Evolutionary conservation across 179 eudicot species (phyloP).

Genomic region (Vitellaria paradoxa): DNA sequence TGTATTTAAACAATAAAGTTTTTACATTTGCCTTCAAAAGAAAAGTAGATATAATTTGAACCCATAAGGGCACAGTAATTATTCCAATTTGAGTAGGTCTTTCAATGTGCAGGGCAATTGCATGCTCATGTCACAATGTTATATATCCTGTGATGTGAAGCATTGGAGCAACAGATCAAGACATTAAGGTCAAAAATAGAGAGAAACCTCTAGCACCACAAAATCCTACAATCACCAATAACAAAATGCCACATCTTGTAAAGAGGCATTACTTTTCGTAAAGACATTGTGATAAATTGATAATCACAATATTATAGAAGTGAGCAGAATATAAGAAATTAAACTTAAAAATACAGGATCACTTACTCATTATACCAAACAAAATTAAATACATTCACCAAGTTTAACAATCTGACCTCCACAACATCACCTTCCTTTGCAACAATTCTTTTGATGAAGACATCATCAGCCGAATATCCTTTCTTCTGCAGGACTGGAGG

Average conservation of each 20-base stretch:
- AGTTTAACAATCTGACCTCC: slow-evolving; percentile 51
- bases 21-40: background rate
- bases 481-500: slow-evolving; percentile 90
- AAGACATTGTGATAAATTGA: background rate
- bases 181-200: background rate
- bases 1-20: background rate
- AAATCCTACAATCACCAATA: background rate
- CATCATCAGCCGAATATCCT: slow-evolving; percentile 87
- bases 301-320: background rate
- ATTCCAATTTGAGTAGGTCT: background rate
- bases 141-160: background rate
- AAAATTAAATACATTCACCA: background rate
- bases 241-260: background rate
- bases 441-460: slow-evolving; percentile 82
- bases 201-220: background rate
- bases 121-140: background rate
- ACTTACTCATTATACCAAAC: background rate
- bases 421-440: slow-evolving; percentile 92
- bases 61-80: background rate
- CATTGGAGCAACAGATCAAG: background rate
- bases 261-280: background rate
- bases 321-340: background rate
- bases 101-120: background rate
- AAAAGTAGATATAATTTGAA: background rate
- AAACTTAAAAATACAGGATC: background rate